These are phyloP conservation scores for Ceratobasidium theobromae DNA, from an alignment of 1,284 basidiomycete genomes.

Conservation along the genomic window DNA sequence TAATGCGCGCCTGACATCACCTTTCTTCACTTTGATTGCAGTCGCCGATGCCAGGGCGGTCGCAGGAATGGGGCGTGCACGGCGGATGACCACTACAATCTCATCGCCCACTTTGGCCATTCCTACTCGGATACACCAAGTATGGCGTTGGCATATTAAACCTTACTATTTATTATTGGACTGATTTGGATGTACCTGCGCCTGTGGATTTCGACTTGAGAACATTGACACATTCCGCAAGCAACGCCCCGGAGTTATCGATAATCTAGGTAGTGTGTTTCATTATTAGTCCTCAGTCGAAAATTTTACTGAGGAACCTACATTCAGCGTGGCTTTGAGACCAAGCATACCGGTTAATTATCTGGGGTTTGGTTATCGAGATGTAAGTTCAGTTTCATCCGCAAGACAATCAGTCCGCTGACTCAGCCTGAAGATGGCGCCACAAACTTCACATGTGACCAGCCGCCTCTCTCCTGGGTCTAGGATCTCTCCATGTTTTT, in stretches of 20 bases:
- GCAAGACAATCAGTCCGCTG: neutral
- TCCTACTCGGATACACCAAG: constrained; percentile 13
- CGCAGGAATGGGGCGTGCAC: constrained; percentile 74
- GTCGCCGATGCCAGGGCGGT: constrained; percentile 51
- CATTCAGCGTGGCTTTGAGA: constrained; percentile 87
- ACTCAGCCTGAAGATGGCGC: neutral
- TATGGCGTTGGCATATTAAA: too few relatives aligned
- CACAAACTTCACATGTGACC: constrained; percentile 1
- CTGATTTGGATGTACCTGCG: constrained; percentile 55
- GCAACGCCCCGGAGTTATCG: constrained; percentile 96
- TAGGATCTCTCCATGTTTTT: neutral
- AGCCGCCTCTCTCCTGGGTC: neutral
- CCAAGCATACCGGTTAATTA: constrained; percentile 69
- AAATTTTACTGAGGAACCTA: constrained; percentile 43
- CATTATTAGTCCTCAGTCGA: neutral
- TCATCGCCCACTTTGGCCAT: constrained; percentile 87
- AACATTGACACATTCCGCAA: constrained; percentile 97
- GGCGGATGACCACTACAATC: constrained; percentile 94
- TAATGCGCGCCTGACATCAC: constrained; percentile 92
- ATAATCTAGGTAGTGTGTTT: constrained; percentile 64
- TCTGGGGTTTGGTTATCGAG: neutral
- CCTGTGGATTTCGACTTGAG: constrained; percentile 89
- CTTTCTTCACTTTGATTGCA: constrained; percentile 82
- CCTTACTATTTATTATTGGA: too few relatives aligned
- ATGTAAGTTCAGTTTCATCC: neutral